Base-by-base conservation (phyloP, 1,284 basidiomycete species). In the Apiotrichum montevideense region DNA sequence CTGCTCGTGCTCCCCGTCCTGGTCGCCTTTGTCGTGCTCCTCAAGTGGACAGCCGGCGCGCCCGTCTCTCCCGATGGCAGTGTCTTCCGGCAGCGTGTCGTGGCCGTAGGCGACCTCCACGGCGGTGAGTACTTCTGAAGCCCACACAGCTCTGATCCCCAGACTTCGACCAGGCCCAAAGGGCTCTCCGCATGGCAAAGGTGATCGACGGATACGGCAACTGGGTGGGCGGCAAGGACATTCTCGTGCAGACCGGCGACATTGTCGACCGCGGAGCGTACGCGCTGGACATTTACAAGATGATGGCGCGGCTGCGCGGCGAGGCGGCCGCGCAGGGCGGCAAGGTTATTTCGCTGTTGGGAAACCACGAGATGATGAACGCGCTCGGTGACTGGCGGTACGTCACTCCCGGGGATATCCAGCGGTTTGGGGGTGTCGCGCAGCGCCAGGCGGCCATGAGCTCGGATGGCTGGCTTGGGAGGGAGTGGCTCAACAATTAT, bases 191-290 rank as follows among this genome's bases (percentile, higher is more conserved):
- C 45, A 88, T 92, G 80, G 84, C 88, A 6, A 80, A 81, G 3
- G 82, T 94, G 6, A 83, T 87, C 3, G 64, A 69, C 55, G 83
- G 87, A 63, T 78, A 82, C n/a, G 84, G 83, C 0, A 77, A 85
- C 52, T 95, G 91, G 91, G 82, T 83, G 8, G 90, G 86, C 1
- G 79, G 86, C 29, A 83, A 84, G 4, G 88, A 91, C 70, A 84
- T 86, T 54, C 85, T 93, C 61, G 90, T 94, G 13, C 91, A 95
- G 78, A 95, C 92, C 0, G 92, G 92, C 3, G 92, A 96, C 73
- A 93, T 95, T 46, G 87, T 95, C 61, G 91, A 94, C 75, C 80
- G 88, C 83, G 92, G 92, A 1, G 85, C 87, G 45, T 89, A 93
- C 74, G 93, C 91, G 0, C 87, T 91, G 49, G 82, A 84, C 52